A percentile compares a stretch with the other conserved stretches of the same genome.
Evolutionary conservation across 352 stramenopile species (phyloP).

Genomic region (Phytophthora kernoviae): DNA sequence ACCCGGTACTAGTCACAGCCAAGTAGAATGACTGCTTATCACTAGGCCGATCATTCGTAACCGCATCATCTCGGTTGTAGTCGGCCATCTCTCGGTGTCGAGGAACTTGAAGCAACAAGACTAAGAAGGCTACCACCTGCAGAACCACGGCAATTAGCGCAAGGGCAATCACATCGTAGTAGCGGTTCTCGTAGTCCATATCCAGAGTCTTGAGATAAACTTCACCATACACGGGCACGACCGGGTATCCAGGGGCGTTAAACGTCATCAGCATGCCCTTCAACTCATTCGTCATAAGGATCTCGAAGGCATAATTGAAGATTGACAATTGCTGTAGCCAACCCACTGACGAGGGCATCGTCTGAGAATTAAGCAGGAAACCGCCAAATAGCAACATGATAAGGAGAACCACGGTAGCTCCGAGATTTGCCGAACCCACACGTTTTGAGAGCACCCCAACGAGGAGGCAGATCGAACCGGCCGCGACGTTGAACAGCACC

Average conservation of each 20-base stretch:
- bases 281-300: conserved; percentile 87
- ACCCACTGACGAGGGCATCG: conserved; percentile 63
- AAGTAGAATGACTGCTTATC: neutral
- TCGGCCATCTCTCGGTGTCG: conserved; percentile 46
- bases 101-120: conserved; percentile 71
- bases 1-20: neutral
- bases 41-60: neutral
- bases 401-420: conserved; percentile 74
- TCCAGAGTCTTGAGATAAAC: conserved; percentile 85
- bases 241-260: conserved; percentile 74
- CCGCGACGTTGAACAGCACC: conserved; percentile 82
- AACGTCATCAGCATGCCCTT: conserved; percentile 79
- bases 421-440: conserved; percentile 76
- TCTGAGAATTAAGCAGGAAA: conserved; percentile 87
- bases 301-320: conserved; percentile 89
- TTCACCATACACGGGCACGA: conserved; percentile 79
- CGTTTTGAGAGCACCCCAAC: conserved; percentile 66
- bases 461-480: conserved; percentile 76
- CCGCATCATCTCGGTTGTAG: conserved; percentile 13
- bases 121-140: conserved; percentile 68
- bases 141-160: conserved; percentile 52
- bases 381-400: conserved; percentile 88
- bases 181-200: conserved; percentile 81
- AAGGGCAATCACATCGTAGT: conserved; percentile 69
- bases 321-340: conserved; percentile 86